These are phyloP conservation scores for Auricularia sp. DNA, from an alignment of 768 basidiomycete genomes.

Conservation along the genomic window DNA sequence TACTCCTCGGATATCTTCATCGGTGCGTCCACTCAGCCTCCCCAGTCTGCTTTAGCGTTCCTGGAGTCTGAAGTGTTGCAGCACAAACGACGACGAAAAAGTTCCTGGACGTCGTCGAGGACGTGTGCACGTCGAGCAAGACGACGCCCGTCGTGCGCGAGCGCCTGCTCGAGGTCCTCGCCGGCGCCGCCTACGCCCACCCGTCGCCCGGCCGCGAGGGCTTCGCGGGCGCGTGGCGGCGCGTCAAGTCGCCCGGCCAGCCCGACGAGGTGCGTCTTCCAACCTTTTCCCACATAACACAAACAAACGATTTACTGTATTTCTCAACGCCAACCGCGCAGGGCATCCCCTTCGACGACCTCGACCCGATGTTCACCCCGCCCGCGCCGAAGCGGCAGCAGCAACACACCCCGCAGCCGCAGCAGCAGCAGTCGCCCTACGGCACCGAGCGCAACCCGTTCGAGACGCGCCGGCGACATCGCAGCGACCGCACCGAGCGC, in stretches of 20 bases:
- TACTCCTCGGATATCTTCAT: constrained; percentile 70
- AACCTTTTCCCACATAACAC: not conserved
- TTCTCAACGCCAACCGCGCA: constrained; percentile 16
- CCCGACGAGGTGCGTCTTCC: constrained; percentile 56
- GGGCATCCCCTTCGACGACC: constrained; percentile 69
- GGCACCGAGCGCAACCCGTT: constrained; percentile 13
- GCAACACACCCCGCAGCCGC: constrained; percentile 12
- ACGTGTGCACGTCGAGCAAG: constrained; percentile 48
- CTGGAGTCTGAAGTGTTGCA: not conserved
- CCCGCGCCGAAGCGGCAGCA: constrained; percentile 34
- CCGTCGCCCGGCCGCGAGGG: constrained; percentile 33
- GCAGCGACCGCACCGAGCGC: constrained; percentile 9
- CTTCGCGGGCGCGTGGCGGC: constrained; percentile 69
- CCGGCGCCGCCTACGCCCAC: constrained; percentile 61
- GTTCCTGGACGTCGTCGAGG: constrained; percentile 71
- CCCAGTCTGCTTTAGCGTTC: constrained; percentile 2
- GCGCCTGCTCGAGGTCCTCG: constrained; percentile 69
- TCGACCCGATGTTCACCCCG: constrained; percentile 74
- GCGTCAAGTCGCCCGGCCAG: constrained; percentile 68
- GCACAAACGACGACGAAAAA: constrained; percentile 62
- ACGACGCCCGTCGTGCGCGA: constrained; percentile 77
- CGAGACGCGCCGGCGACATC: constrained; percentile 1
- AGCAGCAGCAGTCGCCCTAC: constrained; percentile 6
- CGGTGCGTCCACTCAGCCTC: constrained; percentile 17
- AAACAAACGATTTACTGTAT: no score